Evolutionary conservation across 306 rosid species (phyloP).

Genomic region (Lagenaria siceraria): DNA sequence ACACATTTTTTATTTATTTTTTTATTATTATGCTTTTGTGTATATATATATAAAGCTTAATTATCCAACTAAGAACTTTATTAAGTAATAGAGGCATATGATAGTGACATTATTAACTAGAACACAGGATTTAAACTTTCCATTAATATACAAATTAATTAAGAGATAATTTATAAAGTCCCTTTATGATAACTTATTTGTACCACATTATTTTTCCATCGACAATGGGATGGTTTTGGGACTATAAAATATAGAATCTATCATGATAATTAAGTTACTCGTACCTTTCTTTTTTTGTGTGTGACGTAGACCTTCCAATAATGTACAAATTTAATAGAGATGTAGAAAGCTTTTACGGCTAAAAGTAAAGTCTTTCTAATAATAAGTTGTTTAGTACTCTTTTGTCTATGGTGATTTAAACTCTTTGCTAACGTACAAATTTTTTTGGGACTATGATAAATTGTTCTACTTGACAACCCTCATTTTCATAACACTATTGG

Average conservation of each 20-base stretch:
- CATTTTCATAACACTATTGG: neutral
- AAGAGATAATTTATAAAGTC: neutral
- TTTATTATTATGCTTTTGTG: too few species aligned
- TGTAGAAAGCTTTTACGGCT: neutral
- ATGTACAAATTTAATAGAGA: neutral
- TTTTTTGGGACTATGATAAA: neutral
- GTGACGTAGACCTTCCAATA: neutral
- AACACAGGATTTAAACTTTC: neutral
- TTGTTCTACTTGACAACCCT: neutral
- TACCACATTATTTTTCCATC: neutral
- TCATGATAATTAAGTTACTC: neutral
- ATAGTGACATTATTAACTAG: neutral
- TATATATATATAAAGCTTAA: too few species aligned
- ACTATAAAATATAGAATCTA: neutral
- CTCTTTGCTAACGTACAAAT: neutral
- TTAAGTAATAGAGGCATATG: neutral
- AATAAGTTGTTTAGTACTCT: neutral
- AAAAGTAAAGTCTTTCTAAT: neutral
- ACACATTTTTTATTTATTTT: too few species aligned
- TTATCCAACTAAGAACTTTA: too few species aligned
- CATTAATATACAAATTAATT: too few species aligned
- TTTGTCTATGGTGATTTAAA: neutral
- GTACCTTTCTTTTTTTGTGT: neutral
- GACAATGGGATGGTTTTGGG: neutral
- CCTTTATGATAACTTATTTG: neutral